These are phyloP conservation scores for Helichrysum umbraculigerum DNA, from an alignment of 129 eudicot species.

Conservation along the genomic window DNA sequence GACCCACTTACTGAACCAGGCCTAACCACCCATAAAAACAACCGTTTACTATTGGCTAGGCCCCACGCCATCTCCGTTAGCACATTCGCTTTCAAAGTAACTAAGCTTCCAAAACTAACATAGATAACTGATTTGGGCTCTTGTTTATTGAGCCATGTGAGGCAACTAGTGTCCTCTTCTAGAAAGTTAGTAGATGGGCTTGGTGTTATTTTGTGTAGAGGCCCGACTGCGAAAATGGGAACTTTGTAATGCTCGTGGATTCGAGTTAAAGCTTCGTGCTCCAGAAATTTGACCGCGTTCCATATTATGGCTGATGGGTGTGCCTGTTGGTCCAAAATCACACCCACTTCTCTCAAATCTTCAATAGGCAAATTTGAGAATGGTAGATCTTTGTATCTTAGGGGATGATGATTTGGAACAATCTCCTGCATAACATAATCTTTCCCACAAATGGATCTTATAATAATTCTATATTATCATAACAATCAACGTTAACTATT, in stretches of 20 bases:
- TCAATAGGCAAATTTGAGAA: conserved; percentile 20
- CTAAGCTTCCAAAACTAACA: conserved; percentile 61
- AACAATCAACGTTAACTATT: too few species aligned
- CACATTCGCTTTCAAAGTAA: conserved; percentile 32
- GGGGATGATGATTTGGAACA: conserved; percentile 43
- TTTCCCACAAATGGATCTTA: conserved; percentile 12
- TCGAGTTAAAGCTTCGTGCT: conserved; percentile 30
- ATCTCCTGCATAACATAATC: conserved; percentile 45
- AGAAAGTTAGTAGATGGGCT: conserved; percentile 28
- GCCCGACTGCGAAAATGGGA: conserved; percentile 52
- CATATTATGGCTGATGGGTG: conserved; percentile 47
- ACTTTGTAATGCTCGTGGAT: conserved; percentile 35
- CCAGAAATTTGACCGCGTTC: conserved; percentile 49
- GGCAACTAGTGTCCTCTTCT: conserved; percentile 38
- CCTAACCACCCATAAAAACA: conserved; percentile 55
- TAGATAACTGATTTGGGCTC: conserved; percentile 49
- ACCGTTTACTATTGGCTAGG: conserved; percentile 44
- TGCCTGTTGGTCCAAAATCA: conserved; percentile 11
- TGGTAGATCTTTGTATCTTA: conserved; percentile 59
- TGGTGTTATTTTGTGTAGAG: conserved; percentile 49
- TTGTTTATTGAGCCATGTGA: conserved; percentile 59
- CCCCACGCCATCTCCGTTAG: conserved; percentile 56
- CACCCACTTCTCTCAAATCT: conserved; percentile 4
- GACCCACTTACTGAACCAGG: conserved; percentile 43
- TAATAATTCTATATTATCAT: too few species aligned